Evolutionary conservation across 345 rosid species (phyloP).

Genomic region (Litchi chinensis): DNA sequence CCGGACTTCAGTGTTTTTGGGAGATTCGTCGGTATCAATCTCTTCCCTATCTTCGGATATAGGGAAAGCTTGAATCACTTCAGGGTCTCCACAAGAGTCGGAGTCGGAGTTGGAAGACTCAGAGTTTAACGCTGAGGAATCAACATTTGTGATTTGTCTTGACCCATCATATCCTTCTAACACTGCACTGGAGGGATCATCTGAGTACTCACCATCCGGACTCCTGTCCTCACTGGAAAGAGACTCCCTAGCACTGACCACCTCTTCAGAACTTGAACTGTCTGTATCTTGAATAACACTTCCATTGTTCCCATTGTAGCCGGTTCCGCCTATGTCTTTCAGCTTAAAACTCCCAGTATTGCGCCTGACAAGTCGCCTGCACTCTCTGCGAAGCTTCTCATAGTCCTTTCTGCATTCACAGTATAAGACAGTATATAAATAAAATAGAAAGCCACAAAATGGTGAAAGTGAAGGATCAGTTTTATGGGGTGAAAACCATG

Average conservation of each 20-base stretch:
- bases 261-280: slow-evolving; percentile 73
- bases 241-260: slow-evolving; percentile 64
- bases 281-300: slow-evolving; percentile 51
- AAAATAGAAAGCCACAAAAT: slow-evolving; percentile 10
- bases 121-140: slow-evolving; percentile 52
- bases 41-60: slow-evolving; percentile 48
- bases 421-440: slow-evolving; percentile 11
- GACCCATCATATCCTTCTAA: slow-evolving; percentile 56
- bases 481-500: not conserved
- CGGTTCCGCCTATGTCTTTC: slow-evolving; percentile 36
- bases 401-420: slow-evolving; percentile 67
- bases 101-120: slow-evolving; percentile 90
- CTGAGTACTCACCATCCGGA: slow-evolving; percentile 51
- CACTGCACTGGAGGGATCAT: slow-evolving; percentile 54
- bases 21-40: slow-evolving; percentile 31
- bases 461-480: not conserved
- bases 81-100: slow-evolving; percentile 74
- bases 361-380: slow-evolving; percentile 55
- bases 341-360: slow-evolving; percentile 38
- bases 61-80: slow-evolving; percentile 49
- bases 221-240: slow-evolving; percentile 62
- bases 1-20: slow-evolving; percentile 36
- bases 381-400: slow-evolving; percentile 80
- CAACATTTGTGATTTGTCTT: slow-evolving; percentile 47
- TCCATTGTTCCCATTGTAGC: slow-evolving; percentile 33